phyloP scores from a whole-genome alignment of 768 basidiomycete genomes.

The Pulveroboletus ravenelii region DNA sequence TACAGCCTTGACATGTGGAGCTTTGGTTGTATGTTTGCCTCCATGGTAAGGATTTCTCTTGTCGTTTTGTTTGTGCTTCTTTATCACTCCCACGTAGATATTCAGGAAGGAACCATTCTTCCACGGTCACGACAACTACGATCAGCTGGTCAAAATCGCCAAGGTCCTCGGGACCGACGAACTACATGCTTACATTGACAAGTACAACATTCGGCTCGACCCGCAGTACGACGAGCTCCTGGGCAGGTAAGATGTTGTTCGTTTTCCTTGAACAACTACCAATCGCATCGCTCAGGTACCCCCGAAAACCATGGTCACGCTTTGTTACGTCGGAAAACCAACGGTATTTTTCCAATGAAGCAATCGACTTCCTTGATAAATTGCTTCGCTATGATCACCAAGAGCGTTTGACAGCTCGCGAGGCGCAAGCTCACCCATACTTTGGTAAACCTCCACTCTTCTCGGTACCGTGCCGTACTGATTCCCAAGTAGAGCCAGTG shows the following conservation, averaged over 20 bases:
- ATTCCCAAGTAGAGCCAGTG: constrained; percentile 55
- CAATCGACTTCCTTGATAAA: constrained; percentile 94
- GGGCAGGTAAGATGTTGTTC: constrained; percentile 52
- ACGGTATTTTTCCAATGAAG: constrained; percentile 94
- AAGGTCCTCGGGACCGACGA: constrained; percentile 98
- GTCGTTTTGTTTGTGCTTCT: background rate
- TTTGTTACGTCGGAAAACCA: constrained; percentile 97
- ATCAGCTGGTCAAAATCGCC: constrained; percentile 96
- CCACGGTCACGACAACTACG: constrained; percentile 98
- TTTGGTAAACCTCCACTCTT: constrained; percentile 54
- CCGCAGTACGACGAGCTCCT: constrained; percentile 95
- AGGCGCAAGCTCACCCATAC: constrained; percentile 90
- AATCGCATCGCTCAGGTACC: constrained; percentile 51
- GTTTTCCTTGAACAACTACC: constrained; percentile 7
- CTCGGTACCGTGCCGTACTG: constrained; percentile 15
- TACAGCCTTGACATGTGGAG: constrained; percentile 99
- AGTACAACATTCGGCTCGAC: constrained; percentile 93
- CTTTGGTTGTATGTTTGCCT: constrained; percentile 97
- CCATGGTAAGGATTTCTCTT: constrained; percentile 65
- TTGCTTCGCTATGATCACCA: constrained; percentile 96
- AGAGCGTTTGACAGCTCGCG: constrained; percentile 90
- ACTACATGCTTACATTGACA: constrained; percentile 86
- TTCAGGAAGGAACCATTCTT: constrained; percentile 99
- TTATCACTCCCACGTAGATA: constrained; percentile 50
- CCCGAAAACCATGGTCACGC: constrained; percentile 90